Evolutionary conservation across 345 rosid genomes (phyloP), one percentile per base, ranked within the genome.

Genomic region (Crucihimalaya himalaica): DNA sequence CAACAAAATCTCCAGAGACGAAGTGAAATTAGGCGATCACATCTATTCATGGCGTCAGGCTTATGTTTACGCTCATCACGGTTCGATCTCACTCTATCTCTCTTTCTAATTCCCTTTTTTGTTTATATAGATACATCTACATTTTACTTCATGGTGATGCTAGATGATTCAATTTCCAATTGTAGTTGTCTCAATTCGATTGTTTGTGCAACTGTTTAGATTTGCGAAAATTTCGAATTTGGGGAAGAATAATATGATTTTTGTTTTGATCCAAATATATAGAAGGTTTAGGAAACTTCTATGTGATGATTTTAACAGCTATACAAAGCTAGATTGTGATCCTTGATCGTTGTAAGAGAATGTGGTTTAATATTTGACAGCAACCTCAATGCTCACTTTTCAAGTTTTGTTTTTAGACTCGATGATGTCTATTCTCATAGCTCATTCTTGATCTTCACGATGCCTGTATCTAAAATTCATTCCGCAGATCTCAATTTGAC

Each of bases 21-120:
- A 83, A 46, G 71, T 90, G 14, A 87, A 85, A 61, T 68, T 91
- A 6, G 95, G 95, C 13, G 95, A 90, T 83, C 98, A 92, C 73
- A 87, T 92, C 67, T 92, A 90, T 75, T 87, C 98, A 9, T 92
- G 96, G 95, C 84, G 96, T 65, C 78, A 69, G 21, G 89, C 86
- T 59, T 92, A 88, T 83, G 28, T 85, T 25, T 92, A 92, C 68
- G 84, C 91, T 28, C 97, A 92, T 72, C 97, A 92, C 79, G 96
- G 96, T 88, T 60, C 50, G 6, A 32, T 65, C 23, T 25, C 71
- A 56, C 77, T 68, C 73, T 70, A 51, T 70, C 28, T 18, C 8
- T 69, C 14, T 15, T 12, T 45, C 35, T 9, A 0, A 15, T 18
- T 42, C 31, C 14, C 70, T 21, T 21, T 21, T 21, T 21, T n/a